phyloP scores from a whole-genome alignment of 352 stramenopile genomes.

The Phytophthora aleatoria region DNA sequence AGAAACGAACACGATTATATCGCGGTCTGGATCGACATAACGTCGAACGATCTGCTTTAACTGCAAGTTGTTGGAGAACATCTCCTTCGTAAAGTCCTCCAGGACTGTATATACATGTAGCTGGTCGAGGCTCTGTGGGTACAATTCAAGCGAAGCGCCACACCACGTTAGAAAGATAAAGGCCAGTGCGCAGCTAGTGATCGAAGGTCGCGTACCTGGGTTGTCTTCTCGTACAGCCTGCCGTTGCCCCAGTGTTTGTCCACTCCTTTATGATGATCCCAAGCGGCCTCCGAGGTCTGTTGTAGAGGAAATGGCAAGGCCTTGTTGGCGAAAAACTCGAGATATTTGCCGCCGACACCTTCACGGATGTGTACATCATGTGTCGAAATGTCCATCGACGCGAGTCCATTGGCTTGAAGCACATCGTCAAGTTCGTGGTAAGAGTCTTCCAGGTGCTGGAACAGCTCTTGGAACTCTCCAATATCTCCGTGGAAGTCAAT shows the following conservation, averaged over 20 bases:
- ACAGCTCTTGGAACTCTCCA: constrained; percentile 26
- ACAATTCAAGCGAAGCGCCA: too few relatives aligned
- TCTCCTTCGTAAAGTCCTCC: constrained; percentile 28
- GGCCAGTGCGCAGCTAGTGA: background rate
- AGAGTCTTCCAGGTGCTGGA: constrained; percentile 25
- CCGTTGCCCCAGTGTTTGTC: constrained; percentile 25
- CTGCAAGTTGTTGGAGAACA: too few relatives aligned
- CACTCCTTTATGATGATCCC: constrained; percentile 26
- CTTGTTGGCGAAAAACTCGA: constrained; percentile 32
- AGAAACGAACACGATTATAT: constrained; percentile 20
- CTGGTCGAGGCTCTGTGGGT: constrained; percentile 17
- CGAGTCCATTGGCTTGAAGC: constrained; percentile 26
- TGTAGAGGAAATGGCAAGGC: constrained; percentile 21
- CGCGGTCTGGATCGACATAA: constrained; percentile 22
- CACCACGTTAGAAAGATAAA: background rate
- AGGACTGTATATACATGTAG: constrained; percentile 22
- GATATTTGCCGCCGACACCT: constrained; percentile 27
- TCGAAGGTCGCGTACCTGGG: constrained; percentile 7
- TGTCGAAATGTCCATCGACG: constrained; percentile 12
- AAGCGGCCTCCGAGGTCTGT: constrained; percentile 20
- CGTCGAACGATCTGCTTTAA: constrained; percentile 29
- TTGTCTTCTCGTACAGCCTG: constrained; percentile 28
- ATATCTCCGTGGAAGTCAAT: constrained; percentile 22
- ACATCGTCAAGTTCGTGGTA: constrained; percentile 27
- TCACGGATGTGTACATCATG: constrained; percentile 28